Base-by-base conservation (phyloP, 176 grass and related monocot genomes). In the Triticum urartu region DNA sequence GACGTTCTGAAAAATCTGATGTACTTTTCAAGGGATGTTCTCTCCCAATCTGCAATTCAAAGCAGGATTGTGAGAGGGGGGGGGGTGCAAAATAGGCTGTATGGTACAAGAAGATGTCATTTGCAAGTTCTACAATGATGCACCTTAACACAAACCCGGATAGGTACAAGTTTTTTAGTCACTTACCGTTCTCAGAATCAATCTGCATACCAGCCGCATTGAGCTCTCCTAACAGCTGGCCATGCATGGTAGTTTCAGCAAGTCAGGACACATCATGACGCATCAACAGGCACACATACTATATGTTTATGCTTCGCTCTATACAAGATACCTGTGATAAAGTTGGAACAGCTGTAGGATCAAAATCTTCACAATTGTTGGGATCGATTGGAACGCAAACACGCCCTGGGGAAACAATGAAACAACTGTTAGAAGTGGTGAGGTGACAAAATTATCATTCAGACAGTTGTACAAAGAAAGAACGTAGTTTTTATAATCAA, bases 301-400 rank as follows among this genome's bases (percentile, higher is more conserved):
- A 61, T 76, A 7, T 43, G 24, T 48, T 54, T 59, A 86, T 21
- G 32, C 42, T 71, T 77, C 9, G 0, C 20, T 77, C 56, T 20
- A 59, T 21, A 28, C 6, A 87, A 61, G 56, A 85, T 86, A 99
- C 97, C 90, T 94, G 77, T 62, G 94, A 85, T 83, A 99, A 83
- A 75, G 87, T 94, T 3, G 92, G 94, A 48, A 96, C 92, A 70
- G 90, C 68, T 21, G 67, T 91, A 76, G 94, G 97, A 83, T 99
- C 92, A 79, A 99, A 99, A 64, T 94, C 88, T 79, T 96, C 94
- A 59, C 92, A 96, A 5, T 90, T 91, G 30, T 78, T 83, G 12
- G 97, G 97, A 88, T 99, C 90, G 78, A 96, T 96, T 79, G 97
- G 97, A 80, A 94, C 83, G 79, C 97, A 99, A 73, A 99, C 89